Evolutionary conservation across 148 eudicot genomes (phyloP).

Genomic region (Agrostemma githago): DNA sequence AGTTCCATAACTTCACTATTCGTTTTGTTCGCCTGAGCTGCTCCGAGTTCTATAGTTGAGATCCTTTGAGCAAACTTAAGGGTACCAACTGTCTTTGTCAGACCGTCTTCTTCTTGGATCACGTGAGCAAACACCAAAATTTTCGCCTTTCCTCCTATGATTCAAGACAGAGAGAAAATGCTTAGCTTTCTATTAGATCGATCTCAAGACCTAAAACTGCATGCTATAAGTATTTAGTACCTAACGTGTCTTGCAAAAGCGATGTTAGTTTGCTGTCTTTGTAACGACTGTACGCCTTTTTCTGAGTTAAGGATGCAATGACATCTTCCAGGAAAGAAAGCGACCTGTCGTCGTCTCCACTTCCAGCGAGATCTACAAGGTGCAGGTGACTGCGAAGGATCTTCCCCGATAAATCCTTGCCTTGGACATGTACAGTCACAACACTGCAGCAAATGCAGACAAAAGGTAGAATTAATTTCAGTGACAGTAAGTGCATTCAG

Average conservation of each 20-base stretch:
- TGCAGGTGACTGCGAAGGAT: conserved; percentile 60
- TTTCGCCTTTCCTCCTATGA: conserved; percentile 73
- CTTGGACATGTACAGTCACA: conserved; percentile 64
- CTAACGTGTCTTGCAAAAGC: conserved; percentile 81
- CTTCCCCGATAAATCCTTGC: conserved; percentile 75
- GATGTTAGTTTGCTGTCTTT: conserved; percentile 79
- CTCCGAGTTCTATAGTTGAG: conserved; percentile 82
- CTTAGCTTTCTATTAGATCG: neutral
- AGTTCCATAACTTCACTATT: conserved; percentile 65
- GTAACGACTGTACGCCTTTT: conserved; percentile 62
- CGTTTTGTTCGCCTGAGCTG: conserved; percentile 60
- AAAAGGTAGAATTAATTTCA: neutral
- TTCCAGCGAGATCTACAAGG: conserved; percentile 89
- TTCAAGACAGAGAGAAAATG: neutral
- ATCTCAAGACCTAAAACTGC: neutral
- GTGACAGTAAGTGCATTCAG: neutral
- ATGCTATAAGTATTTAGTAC: conserved; percentile 21
- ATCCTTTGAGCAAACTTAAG: conserved; percentile 80
- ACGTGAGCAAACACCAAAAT: conserved; percentile 88
- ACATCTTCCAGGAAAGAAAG: conserved; percentile 86
- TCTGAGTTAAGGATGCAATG: conserved; percentile 77
- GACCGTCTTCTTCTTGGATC: conserved; percentile 71
- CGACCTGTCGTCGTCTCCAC: conserved; percentile 60
- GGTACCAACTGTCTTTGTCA: conserved; percentile 65
- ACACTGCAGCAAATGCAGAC: conserved; percentile 55